These are phyloP conservation scores for Colletotrichum euphorbiae DNA, from an alignment of 2,329 filamentous ascomycete genomes.

Conservation along the genomic window DNA sequence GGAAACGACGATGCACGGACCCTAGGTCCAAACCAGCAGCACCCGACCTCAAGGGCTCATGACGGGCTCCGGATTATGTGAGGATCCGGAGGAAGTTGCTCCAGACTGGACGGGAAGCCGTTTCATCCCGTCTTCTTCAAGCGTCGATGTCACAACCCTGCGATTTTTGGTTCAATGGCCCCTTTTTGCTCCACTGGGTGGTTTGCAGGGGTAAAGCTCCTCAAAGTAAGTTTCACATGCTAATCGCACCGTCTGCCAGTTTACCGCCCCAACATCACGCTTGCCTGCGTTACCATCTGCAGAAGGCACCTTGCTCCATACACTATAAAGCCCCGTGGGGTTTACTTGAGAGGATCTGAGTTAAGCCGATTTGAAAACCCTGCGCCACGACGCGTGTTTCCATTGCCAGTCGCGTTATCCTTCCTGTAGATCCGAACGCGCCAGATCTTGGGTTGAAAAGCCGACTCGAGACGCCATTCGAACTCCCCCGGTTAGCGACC, in stretches of 20 bases:
- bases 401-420: background rate
- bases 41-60: no score
- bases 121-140: conserved; percentile 29
- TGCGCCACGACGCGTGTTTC: background rate
- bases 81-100: background rate
- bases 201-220: conserved; percentile 12
- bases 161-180: conserved; percentile 10
- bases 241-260: background rate
- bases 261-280: background rate
- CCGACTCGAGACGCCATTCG: background rate
- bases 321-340: background rate
- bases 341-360: background rate
- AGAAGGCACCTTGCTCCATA: background rate
- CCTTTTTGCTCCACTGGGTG: background rate
- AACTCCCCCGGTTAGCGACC: background rate
- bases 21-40: no score
- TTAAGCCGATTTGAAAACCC: background rate
- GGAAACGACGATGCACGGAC: background rate
- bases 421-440: background rate
- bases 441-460: background rate
- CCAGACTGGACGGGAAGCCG: background rate
- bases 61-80: conserved; percentile 10
- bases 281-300: no score
- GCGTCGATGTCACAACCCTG: conserved; percentile 1
- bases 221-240: background rate